phyloP scores from a whole-genome alignment of 257 asterid species.

The Salvia splendens region DNA sequence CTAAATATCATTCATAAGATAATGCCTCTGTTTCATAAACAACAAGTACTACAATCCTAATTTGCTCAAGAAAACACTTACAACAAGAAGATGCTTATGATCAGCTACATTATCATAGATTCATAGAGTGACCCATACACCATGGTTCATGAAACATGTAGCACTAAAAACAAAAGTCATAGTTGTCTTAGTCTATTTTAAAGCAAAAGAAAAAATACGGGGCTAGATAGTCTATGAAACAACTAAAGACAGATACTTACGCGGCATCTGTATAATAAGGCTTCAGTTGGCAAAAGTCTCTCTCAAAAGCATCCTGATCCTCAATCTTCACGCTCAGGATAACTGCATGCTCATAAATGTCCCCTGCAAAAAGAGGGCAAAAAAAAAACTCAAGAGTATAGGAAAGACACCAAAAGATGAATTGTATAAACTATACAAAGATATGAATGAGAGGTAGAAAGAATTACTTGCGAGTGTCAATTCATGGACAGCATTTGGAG shows the following conservation, averaged over 20 bases:
- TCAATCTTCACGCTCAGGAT: slow-evolving; percentile 80
- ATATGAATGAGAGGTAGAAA: slow-evolving; percentile 4
- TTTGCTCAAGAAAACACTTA: not conserved
- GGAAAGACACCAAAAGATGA: not conserved
- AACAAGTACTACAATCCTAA: not conserved
- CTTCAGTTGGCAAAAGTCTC: slow-evolving; percentile 91
- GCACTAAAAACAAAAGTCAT: too few species aligned
- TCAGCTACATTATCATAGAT: too few species aligned
- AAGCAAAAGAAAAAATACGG: too few species aligned
- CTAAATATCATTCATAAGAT: not conserved
- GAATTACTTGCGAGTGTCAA: slow-evolving; percentile 58
- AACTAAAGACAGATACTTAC: slow-evolving; percentile 42
- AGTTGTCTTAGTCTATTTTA: too few species aligned
- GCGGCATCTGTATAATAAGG: slow-evolving; percentile 93
- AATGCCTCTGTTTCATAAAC: not conserved
- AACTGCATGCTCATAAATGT: slow-evolving; percentile 92
- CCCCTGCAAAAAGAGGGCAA: slow-evolving; percentile 56
- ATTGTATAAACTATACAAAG: not conserved
- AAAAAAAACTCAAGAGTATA: slow-evolving; percentile 6
- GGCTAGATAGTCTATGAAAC: not conserved
- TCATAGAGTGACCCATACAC: too few species aligned
- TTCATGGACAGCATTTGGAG: slow-evolving; percentile 57
- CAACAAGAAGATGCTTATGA: not conserved
- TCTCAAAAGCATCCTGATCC: slow-evolving; percentile 92
- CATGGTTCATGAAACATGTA: too few species aligned